Conservation (phyloP, 2,329 filamentous ascomycete genomes). For the Dendrostoma leiphaemia region DNA sequence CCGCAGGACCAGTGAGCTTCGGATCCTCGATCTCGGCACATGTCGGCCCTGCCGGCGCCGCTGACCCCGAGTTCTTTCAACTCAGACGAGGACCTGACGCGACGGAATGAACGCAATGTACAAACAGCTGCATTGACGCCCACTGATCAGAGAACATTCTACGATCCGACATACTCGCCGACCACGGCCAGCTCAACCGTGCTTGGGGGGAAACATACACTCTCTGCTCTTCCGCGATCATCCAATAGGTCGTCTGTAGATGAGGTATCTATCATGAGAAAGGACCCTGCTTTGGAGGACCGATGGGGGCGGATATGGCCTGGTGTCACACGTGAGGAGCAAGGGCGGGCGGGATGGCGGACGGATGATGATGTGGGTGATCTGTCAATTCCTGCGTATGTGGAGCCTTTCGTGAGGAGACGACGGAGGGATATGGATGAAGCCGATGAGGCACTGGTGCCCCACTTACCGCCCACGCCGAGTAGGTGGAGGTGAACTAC, state of each 20-base stretch:
- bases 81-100: too few relatives aligned
- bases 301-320: not conserved
- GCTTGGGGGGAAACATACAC: too few relatives aligned
- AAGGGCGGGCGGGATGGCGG: not conserved
- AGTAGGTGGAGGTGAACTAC: too few relatives aligned
- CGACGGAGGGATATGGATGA: not conserved
- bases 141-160: not conserved
- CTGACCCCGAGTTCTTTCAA: not conserved
- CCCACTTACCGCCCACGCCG: too few relatives aligned
- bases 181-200: too few relatives aligned
- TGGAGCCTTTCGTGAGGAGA: not conserved
- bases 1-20: too few relatives aligned
- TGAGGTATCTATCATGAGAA: too few relatives aligned
- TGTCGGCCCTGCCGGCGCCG: not conserved
- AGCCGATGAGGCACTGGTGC: not conserved
- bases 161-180: not conserved
- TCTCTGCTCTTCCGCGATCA: not conserved
- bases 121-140: too few relatives aligned
- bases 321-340: not conserved
- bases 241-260: not conserved
- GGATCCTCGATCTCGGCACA: not conserved
- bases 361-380: not conserved
- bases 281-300: not conserved
- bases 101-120: too few relatives aligned
- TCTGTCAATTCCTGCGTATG: not conserved